Base-by-base conservation (phyloP, 306 rosid genomes). In the Acacia confusa region DNA sequence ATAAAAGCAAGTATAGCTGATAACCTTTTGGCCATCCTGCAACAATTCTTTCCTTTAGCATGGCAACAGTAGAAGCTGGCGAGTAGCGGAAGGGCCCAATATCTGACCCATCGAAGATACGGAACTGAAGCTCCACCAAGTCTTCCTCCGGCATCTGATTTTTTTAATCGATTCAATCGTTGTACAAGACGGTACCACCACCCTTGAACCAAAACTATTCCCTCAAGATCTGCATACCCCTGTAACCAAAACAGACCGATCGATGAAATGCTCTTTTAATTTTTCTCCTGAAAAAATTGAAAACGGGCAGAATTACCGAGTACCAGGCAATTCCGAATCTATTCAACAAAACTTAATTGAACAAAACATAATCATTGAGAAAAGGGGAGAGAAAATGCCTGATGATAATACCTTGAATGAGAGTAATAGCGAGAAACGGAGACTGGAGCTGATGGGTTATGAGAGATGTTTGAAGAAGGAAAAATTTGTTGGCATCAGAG, bases 1-100 rank as follows among this genome's bases (percentile, higher is more conserved):
- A 16, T 22, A 67, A 24, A 45, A 8, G 22, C 34, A 66, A 12
- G 50, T 16, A 82, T 14, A 24, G 77, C 9, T 36, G 22, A 24
- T 83, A 76, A 79, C 98, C 98, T 89, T 92, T 94, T 1, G 98
- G 97, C 97, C 98, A 94, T 41, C 88, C 97, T 16, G 95, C 78
- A 16, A 94, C 75, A 78, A 94, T 91, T 79, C 92, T 87, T 82
- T 92, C 98, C 88, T 94, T 94, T 55, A 94, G 87, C 89, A 84
- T 79, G n/a, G 97, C 86, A 0, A 94, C 90, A 0, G 97, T 92
- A 12, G 97, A 90, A 30, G 95, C 85, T 2, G 92, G 97, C 2
- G 95, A 89, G 68, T 89, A 94, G 41, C 92, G 89, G 68, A 88
- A 89, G 6, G 98, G 98, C 74, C 98, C 98, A 3, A 94, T 89